Evolutionary conservation across 2,329 filamentous ascomycete species (phyloP).

Genomic region (Dactylellina sp.): DNA sequence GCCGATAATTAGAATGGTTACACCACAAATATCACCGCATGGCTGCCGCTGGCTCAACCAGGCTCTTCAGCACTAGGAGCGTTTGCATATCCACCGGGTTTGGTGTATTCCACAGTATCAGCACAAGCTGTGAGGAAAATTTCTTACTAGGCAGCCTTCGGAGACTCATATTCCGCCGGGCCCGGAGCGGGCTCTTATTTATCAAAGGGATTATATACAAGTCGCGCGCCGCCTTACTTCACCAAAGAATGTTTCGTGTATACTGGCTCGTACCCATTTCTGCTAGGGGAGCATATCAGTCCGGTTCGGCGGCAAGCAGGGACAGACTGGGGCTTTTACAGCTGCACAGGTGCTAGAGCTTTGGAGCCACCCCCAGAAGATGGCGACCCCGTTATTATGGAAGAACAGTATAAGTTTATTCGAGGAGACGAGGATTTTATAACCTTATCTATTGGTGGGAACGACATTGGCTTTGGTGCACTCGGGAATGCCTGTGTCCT

Average conservation of each 20-base stretch:
- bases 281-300: constrained; percentile 1
- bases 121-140: neutral
- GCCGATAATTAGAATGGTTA: constrained; percentile 30
- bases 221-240: neutral
- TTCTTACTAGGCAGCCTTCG: constrained; percentile 14
- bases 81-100: neutral
- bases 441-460: constrained; percentile 30
- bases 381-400: constrained; percentile 12
- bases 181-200: constrained; percentile 11
- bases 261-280: constrained; percentile 3
- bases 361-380: neutral
- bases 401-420: constrained; percentile 4
- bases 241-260: constrained; percentile 26
- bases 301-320: neutral
- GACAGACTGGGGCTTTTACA: neutral
- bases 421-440: constrained; percentile 32
- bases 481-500: constrained; percentile 25
- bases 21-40: constrained; percentile 16
- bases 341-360: constrained; percentile 23
- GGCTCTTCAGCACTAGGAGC: constrained; percentile 21
- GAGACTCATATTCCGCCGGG: constrained; percentile 26
- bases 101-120: neutral
- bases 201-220: constrained; percentile 1
- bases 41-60: constrained; percentile 17
- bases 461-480: constrained; percentile 13